These are phyloP conservation scores for Chytriomyces sp. DNA, from an alignment of 192 early-diverging fungal species.

Conservation along the genomic window DNA sequence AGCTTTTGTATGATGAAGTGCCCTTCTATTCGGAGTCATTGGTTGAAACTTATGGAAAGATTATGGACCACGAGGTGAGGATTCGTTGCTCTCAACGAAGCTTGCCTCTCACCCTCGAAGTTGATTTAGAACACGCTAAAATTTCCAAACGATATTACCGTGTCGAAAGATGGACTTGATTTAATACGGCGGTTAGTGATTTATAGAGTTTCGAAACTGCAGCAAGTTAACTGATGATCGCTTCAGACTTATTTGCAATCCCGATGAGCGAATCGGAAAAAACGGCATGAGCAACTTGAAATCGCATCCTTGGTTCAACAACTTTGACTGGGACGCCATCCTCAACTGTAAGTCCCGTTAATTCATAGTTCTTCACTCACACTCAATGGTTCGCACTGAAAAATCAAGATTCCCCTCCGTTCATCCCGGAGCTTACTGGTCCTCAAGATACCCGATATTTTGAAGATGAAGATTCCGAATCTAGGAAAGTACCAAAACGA, in stretches of 20 bases:
- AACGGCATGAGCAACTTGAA: constrained; percentile 47
- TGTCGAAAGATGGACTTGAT: constrained; percentile 71
- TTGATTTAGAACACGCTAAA: constrained; percentile 64
- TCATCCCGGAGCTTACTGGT: constrained; percentile 83
- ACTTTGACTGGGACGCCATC: constrained; percentile 52
- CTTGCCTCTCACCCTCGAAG: not conserved
- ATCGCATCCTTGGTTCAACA: constrained; percentile 56
- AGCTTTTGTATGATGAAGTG: constrained; percentile 82
- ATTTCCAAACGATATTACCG: constrained; percentile 64
- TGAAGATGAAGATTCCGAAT: constrained; percentile 76
- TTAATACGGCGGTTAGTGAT: constrained; percentile 60
- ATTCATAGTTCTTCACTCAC: not conserved
- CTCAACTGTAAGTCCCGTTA: constrained; percentile 34
- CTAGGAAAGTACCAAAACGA: constrained; percentile 49
- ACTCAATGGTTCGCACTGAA: not conserved
- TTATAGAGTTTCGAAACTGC: not conserved
- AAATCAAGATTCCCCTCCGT: constrained; percentile 64
- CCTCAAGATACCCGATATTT: constrained; percentile 91
- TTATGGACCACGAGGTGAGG: constrained; percentile 80
- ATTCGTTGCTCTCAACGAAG: not conserved
- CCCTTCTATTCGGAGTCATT: constrained; percentile 89
- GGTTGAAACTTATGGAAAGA: constrained; percentile 82
- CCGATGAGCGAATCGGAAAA: constrained; percentile 73
- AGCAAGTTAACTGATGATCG: constrained; percentile 11
- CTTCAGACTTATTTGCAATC: constrained; percentile 71